Percentiles rank a stretch among this genome's conserved stretches.
These are phyloP conservation scores for Acacia acuminata DNA, from an alignment of 306 rosid genomes.

Conservation along the genomic window DNA sequence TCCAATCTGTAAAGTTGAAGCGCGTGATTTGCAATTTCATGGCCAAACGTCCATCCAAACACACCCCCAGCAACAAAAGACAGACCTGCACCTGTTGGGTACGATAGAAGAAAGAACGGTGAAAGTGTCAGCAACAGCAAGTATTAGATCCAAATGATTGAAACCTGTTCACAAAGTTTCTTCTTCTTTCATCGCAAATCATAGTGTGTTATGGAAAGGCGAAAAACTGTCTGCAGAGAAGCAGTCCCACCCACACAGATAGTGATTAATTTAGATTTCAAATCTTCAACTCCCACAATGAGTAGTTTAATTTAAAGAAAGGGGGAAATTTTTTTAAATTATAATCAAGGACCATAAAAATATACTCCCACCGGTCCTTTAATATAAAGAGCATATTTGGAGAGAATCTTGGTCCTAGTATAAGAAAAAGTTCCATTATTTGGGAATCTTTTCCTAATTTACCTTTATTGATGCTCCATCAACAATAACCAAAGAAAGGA, in stretches of 20 bases:
- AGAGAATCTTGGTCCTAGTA: no score
- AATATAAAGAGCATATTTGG: no score
- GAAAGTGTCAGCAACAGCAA: conserved; percentile 19
- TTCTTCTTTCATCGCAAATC: background rate
- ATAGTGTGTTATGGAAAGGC: background rate
- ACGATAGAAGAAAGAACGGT: background rate
- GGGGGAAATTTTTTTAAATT: background rate
- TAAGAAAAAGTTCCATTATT: no score
- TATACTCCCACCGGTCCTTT: background rate
- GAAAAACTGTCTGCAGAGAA: background rate
- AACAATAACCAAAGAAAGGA: no score
- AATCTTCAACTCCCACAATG: background rate
- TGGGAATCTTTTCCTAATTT: no score
- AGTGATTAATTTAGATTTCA: background rate
- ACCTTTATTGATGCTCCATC: no score
- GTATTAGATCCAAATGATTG: background rate
- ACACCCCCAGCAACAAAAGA: conserved; percentile 76
- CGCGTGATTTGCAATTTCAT: conserved; percentile 71
- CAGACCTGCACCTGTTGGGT: conserved; percentile 69
- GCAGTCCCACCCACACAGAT: background rate
- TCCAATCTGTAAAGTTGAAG: conserved; percentile 86
- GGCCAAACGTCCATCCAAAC: conserved; percentile 69
- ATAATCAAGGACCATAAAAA: background rate
- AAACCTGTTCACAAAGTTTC: conserved; percentile 10
- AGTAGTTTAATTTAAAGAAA: background rate